Percentiles rank a stretch among this genome's conserved stretches.
These are phyloP conservation scores for Cercospora berteroae DNA, from an alignment of 2,329 filamentous ascomycete species.

Conservation along the genomic window DNA sequence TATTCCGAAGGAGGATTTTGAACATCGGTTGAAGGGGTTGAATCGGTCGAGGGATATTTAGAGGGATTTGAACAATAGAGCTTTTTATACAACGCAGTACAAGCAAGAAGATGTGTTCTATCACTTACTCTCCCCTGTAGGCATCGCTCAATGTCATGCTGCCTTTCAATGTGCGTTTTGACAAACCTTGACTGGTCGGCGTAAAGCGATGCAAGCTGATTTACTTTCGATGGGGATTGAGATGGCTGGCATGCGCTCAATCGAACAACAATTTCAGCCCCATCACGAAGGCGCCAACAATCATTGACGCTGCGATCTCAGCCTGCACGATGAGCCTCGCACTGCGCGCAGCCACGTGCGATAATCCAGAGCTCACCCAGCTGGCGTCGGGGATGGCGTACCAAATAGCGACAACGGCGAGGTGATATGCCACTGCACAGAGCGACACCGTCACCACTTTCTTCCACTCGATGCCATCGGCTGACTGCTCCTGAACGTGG, in stretches of 20 bases:
- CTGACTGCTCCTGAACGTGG: background rate
- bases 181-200: background rate
- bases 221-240: background rate
- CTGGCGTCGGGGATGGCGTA: conserved; percentile 2
- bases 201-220: background rate
- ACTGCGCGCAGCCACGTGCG: background rate
- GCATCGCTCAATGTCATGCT: background rate
- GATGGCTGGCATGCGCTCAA: background rate
- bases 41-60: conserved; percentile 23
- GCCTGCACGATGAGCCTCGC: background rate
- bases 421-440: background rate
- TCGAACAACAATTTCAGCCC: background rate
- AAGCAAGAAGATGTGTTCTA: background rate
- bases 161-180: background rate
- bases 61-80: background rate
- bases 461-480: background rate
- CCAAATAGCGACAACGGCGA: background rate
- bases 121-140: background rate
- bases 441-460: background rate
- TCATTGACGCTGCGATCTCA: background rate
- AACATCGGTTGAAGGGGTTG: conserved; percentile 32
- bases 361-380: background rate
- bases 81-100: background rate
- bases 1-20: conserved; percentile 30
- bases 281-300: background rate